Evolutionary conservation across 805 yeast species (phyloP).

Genomic region (Saturnispora serradocipensis): DNA sequence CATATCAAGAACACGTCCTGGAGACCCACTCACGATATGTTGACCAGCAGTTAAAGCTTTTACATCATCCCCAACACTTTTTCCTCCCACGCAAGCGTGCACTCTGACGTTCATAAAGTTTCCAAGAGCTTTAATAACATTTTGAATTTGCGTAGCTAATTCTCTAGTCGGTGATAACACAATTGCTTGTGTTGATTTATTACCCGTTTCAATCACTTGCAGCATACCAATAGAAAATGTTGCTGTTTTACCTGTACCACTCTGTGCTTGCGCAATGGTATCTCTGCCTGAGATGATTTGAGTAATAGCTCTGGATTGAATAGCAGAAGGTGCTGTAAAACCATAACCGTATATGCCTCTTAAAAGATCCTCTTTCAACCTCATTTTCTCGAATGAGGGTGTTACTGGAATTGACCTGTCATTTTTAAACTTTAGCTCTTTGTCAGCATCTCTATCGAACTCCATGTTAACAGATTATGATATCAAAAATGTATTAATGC

Average conservation of each 20-base stretch:
- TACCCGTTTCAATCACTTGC: constrained; percentile 68
- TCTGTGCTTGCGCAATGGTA: constrained; percentile 97
- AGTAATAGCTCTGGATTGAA: constrained; percentile 93
- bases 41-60: constrained; percentile 67
- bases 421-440: constrained; percentile 51
- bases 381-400: constrained; percentile 65
- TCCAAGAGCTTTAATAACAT: constrained; percentile 79
- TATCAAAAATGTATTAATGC: neutral
- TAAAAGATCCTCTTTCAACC: constrained; percentile 62
- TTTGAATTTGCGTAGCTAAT: constrained; percentile 86
- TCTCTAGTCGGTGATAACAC: constrained; percentile 95
- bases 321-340: constrained; percentile 93
- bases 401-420: constrained; percentile 36
- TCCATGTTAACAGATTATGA: constrained; percentile 31
- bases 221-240: constrained; percentile 92
- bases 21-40: constrained; percentile 94
- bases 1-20: constrained; percentile 91
- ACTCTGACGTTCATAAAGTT: constrained; percentile 78
- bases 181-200: constrained; percentile 77
- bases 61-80: constrained; percentile 70
- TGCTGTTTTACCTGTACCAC: constrained; percentile 99
- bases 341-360: constrained; percentile 84
- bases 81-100: constrained; percentile 94
- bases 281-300: constrained; percentile 93
- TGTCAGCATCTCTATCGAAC: constrained; percentile 51